Conservation (phyloP, 108 stramenopile genomes). For the Skeletonema costatum region DNA sequence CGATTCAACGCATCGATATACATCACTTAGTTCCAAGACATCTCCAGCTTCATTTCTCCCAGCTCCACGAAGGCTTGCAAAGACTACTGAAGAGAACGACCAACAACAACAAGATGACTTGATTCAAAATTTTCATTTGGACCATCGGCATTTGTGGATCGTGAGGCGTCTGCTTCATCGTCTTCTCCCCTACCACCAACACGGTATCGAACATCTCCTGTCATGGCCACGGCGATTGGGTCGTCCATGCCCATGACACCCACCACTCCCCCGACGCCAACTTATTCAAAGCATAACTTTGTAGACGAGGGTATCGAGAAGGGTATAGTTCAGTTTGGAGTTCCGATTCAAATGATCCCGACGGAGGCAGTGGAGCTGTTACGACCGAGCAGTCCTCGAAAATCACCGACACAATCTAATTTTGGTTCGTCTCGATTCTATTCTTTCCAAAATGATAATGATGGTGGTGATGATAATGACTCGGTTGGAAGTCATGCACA, state of each 20-base stretch:
- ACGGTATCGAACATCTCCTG: slow-evolving; percentile 2
- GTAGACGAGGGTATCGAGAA: not conserved
- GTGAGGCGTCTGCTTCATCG: not conserved
- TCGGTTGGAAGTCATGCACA: not conserved
- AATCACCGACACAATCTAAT: slow-evolving; percentile 5
- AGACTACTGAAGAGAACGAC: not conserved
- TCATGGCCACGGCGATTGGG: not conserved
- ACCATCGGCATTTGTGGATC: not conserved
- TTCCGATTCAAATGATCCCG: slow-evolving; percentile 23
- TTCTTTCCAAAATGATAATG: slow-evolving; percentile 25
- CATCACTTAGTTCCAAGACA: not conserved
- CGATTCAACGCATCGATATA: not conserved
- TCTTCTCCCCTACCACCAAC: not conserved
- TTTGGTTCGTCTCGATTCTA: slow-evolving; percentile 34
- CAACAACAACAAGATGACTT: not conserved
- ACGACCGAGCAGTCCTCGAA: slow-evolving; percentile 7
- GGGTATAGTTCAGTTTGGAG: slow-evolving; percentile 16
- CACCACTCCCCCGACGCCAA: not conserved
- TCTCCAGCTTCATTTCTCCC: not conserved
- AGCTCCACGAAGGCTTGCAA: not conserved
- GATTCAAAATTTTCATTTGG: not conserved
- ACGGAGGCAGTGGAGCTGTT: slow-evolving; percentile 20
- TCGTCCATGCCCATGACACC: slow-evolving; percentile 7
- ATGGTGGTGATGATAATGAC: not conserved
- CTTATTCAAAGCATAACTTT: not conserved